Conservation (phyloP, 345 rosid genomes). For the Angophora floribunda region DNA sequence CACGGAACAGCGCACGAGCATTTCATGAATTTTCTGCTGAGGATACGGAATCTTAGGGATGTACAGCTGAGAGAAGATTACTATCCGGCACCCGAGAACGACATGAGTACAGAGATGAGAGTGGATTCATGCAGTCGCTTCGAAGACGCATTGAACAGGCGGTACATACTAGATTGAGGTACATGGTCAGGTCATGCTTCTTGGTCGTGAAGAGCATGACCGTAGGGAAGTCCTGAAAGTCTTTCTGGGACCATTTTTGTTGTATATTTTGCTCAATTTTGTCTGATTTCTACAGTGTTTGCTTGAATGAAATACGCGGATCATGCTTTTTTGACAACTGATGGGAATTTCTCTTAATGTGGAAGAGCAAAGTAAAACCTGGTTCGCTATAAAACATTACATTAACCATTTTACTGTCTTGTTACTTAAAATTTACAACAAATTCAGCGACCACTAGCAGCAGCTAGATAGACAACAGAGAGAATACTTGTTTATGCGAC, state of each 20-base stretch:
- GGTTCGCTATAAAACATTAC: background rate
- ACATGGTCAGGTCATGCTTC: background rate
- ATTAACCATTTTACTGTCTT: background rate
- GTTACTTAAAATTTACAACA: background rate
- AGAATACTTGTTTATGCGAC: background rate
- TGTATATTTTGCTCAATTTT: background rate
- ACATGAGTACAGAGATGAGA: conserved; percentile 88
- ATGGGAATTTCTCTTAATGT: background rate
- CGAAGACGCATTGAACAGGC: conserved; percentile 64
- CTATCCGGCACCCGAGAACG: conserved; percentile 93
- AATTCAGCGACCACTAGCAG: background rate
- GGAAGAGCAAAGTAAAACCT: background rate
- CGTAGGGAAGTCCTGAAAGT: background rate
- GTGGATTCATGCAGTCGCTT: conserved; percentile 72
- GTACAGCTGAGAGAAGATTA: conserved; percentile 87
- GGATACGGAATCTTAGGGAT: conserved; percentile 53
- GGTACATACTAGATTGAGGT: conserved; percentile 43
- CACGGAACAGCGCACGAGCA: conserved; percentile 94
- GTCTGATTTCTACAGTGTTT: background rate
- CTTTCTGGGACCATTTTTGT: background rate
- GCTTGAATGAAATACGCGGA: background rate
- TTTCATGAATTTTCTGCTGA: conserved; percentile 72
- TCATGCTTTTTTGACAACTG: background rate
- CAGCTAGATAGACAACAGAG: background rate
- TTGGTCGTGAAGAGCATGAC: background rate